These are phyloP conservation scores for barrel medic (Medicago truncatula) DNA, from an alignment of 306 rosid species.

Conservation along the genomic window DNA sequence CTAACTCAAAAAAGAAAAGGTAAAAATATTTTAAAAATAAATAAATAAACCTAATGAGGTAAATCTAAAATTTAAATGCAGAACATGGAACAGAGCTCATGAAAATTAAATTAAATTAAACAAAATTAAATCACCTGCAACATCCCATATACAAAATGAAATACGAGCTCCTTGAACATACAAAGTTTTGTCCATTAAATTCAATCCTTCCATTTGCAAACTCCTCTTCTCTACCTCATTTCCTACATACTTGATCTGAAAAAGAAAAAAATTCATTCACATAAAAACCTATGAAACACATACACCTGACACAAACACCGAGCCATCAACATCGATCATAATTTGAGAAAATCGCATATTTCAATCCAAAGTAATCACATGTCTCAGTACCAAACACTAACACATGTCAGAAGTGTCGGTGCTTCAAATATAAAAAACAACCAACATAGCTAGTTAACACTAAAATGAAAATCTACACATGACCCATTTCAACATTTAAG, in stretches of 20 bases:
- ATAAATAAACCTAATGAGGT: background rate
- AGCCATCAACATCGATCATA: too few relatives aligned
- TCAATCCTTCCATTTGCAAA: conserved; percentile 82
- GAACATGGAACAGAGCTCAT: background rate
- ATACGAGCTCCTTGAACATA: conserved; percentile 77
- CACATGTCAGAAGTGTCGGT: too few relatives aligned
- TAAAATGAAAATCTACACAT: background rate
- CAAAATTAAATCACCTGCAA: conserved; percentile 61
- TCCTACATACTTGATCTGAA: conserved; percentile 85
- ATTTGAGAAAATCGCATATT: too few relatives aligned
- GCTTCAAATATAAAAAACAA: background rate
- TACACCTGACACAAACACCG: too few relatives aligned
- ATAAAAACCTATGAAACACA: background rate
- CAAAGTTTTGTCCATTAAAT: conserved; percentile 82
- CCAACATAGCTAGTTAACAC: background rate
- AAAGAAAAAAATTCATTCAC: background rate
- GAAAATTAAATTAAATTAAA: background rate
- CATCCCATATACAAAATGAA: conserved; percentile 89
- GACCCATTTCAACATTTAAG: background rate
- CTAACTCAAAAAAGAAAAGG: conserved; percentile 11
- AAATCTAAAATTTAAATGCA: too few relatives aligned
- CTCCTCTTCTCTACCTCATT: conserved; percentile 75
- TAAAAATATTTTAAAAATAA: background rate
- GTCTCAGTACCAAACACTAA: too few relatives aligned
- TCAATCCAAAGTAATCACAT: too few relatives aligned